Evolutionary conservation across 768 basidiomycete species (phyloP).

Genomic region (Ramaria sp.): DNA sequence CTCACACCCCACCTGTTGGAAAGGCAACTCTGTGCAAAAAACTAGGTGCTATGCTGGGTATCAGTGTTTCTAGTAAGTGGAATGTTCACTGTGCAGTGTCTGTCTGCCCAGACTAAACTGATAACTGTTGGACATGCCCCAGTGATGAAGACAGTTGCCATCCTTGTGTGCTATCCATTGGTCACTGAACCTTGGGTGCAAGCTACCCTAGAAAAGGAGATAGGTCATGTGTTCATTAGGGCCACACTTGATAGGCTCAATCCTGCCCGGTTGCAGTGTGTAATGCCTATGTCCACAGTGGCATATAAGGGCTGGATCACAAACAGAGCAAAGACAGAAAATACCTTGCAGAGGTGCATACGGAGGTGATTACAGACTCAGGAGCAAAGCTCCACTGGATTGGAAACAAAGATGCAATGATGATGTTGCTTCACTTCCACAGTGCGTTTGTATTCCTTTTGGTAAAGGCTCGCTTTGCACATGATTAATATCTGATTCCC

Average conservation of each 20-base stretch:
- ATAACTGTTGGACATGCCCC: too few relatives aligned
- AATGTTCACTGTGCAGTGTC: too few relatives aligned
- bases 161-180: too few relatives aligned
- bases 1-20: too few relatives aligned
- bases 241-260: not conserved
- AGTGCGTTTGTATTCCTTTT: not conserved
- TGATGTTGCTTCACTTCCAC: not conserved
- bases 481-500: not conserved
- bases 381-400: conserved; percentile 6
- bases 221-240: too few relatives aligned
- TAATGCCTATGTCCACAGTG: not conserved
- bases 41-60: too few relatives aligned
- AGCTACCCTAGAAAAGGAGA: too few relatives aligned
- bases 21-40: too few relatives aligned
- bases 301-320: not conserved
- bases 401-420: not conserved
- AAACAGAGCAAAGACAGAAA: not conserved
- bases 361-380: not conserved
- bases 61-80: too few relatives aligned
- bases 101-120: too few relatives aligned
- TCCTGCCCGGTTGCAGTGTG: not conserved
- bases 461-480: not conserved
- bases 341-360: not conserved
- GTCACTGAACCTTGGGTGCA: too few relatives aligned
- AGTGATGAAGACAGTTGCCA: too few relatives aligned